phyloP scores from a whole-genome alignment of 2,329 filamentous ascomycete genomes.

The Xylaria sp. region DNA sequence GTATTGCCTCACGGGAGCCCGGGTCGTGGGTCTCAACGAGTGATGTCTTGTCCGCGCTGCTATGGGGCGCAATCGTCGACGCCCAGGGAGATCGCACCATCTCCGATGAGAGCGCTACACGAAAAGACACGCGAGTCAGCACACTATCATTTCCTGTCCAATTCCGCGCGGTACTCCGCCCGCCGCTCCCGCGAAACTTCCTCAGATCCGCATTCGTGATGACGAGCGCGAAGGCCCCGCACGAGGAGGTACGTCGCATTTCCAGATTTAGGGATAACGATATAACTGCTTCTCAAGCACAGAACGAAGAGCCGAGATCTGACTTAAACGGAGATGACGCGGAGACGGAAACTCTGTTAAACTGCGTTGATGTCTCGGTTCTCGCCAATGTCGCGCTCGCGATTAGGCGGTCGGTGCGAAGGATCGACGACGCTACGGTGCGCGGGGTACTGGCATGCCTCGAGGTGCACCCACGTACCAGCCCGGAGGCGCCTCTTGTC shows the following conservation, averaged over 20 bases:
- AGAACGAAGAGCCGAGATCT: neutral
- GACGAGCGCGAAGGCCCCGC: conserved; percentile 28
- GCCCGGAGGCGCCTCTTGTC: conserved; percentile 3
- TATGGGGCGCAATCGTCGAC: conserved; percentile 37
- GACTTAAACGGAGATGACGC: neutral
- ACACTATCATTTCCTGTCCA: conserved; percentile 40
- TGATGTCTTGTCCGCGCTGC: conserved; percentile 37
- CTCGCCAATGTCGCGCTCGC: conserved; percentile 32
- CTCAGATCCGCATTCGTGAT: conserved; percentile 40
- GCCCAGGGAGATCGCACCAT: conserved; percentile 15
- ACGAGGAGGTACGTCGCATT: conserved; percentile 24
- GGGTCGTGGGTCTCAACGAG: conserved; percentile 39
- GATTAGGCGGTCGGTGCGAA: conserved; percentile 29
- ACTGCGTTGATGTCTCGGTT: neutral
- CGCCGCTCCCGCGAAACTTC: conserved; percentile 33
- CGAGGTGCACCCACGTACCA: conserved; percentile 11
- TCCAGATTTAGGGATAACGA: neutral
- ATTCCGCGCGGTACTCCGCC: conserved; percentile 33
- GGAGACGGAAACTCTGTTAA: neutral
- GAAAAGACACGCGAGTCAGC: conserved; percentile 9
- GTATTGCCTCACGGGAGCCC: conserved; percentile 17
- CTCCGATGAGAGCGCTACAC: neutral
- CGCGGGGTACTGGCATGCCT: conserved; percentile 30
- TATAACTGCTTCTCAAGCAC: neutral
- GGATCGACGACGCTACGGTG: conserved; percentile 30